phyloP scores from a whole-genome alignment of 1,284 basidiomycete species.

The Leccinum griseonigrum region DNA sequence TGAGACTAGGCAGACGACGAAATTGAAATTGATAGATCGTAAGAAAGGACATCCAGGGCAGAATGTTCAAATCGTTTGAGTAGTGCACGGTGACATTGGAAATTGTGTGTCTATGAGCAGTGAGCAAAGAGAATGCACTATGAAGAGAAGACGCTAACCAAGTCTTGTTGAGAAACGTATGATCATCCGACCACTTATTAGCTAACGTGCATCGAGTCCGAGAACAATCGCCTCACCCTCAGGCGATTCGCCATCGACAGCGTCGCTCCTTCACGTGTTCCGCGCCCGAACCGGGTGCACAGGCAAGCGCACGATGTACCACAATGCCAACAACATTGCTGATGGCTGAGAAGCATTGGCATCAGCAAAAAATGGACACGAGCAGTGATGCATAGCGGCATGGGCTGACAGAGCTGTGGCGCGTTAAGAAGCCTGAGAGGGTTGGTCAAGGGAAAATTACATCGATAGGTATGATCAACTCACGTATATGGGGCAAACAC shows the following conservation, averaged over 20 bases:
- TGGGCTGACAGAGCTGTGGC: constrained; percentile 39
- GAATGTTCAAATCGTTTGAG: constrained; percentile 70
- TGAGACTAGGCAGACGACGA: constrained; percentile 59
- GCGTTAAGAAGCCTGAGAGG: constrained; percentile 33
- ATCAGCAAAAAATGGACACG: constrained; percentile 70
- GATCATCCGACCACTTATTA: constrained; percentile 92
- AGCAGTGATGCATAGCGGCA: constrained; percentile 46
- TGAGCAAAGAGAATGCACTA: neutral
- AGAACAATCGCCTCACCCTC: constrained; percentile 66
- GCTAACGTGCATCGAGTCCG: constrained; percentile 75
- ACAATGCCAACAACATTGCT: constrained; percentile 74
- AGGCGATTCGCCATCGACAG: constrained; percentile 48
- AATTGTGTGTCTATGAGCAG: constrained; percentile 63
- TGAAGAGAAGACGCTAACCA: constrained; percentile 53
- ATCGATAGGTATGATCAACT: constrained; percentile 21
- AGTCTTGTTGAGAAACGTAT: constrained; percentile 90
- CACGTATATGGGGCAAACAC: constrained; percentile 47
- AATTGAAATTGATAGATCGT: constrained; percentile 58
- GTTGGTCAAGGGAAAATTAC: constrained; percentile 11
- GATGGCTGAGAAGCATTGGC: constrained; percentile 82
- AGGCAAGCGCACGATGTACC: constrained; percentile 81
- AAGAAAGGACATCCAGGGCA: constrained; percentile 63
- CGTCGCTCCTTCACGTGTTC: constrained; percentile 54
- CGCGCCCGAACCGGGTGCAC: constrained; percentile 39
- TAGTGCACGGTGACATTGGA: constrained; percentile 65